A percentile compares a stretch with the other conserved stretches of the same genome.
These are phyloP conservation scores for Boletus rufocinnamomeus DNA, from an alignment of 768 basidiomycete genomes.

Conservation along the genomic window DNA sequence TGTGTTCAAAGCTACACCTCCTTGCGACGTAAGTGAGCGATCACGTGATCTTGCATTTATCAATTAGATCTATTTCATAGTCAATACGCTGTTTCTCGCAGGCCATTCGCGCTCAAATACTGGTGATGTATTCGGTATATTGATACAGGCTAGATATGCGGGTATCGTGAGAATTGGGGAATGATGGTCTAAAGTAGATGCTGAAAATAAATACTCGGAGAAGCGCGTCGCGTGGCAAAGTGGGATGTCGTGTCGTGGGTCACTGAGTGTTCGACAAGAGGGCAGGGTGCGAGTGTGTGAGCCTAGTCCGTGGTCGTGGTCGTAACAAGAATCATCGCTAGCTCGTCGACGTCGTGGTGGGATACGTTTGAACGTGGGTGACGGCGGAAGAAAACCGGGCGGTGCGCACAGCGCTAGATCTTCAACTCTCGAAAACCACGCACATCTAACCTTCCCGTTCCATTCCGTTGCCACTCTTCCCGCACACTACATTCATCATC, in stretches of 20 bases:
- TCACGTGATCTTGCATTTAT: too few species aligned
- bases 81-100: neutral
- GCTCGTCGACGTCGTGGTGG: slow-evolving; percentile 12
- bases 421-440: slow-evolving; percentile 77
- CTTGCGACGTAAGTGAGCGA: too few species aligned
- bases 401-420: slow-evolving; percentile 44
- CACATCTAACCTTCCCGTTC: slow-evolving; percentile 72
- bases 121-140: slow-evolving; percentile 22
- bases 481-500: slow-evolving; percentile 38
- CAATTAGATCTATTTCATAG: too few species aligned
- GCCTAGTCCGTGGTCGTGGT: slow-evolving; percentile 7
- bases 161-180: slow-evolving; percentile 25
- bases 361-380: neutral
- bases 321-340: slow-evolving; percentile 12
- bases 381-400: neutral
- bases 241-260: slow-evolving; percentile 11
- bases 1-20: too few species aligned
- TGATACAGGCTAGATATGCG: slow-evolving; percentile 31
- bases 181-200: slow-evolving; percentile 34
- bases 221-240: slow-evolving; percentile 6
- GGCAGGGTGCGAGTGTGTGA: slow-evolving; percentile 4
- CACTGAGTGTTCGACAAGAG: slow-evolving; percentile 5
- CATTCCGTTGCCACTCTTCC: slow-evolving; percentile 65
- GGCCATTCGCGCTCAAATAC: neutral
- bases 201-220: slow-evolving; percentile 23